Conservation (phyloP, 2,329 filamentous ascomycete genomes). For the Anisogramma anomala region DNA sequence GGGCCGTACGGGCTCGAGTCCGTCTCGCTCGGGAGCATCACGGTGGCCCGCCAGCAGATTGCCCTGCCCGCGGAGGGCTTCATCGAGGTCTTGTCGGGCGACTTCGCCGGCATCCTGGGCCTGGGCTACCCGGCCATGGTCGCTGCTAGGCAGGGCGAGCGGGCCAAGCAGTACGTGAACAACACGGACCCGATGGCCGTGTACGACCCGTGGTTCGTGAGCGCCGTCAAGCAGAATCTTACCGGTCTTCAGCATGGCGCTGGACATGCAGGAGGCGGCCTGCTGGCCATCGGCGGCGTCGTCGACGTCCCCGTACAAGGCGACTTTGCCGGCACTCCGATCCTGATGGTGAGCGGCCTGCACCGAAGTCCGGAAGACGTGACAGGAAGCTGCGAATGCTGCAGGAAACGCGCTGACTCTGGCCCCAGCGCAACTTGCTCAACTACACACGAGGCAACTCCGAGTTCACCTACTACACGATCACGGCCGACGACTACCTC, state of each 20-base stretch:
- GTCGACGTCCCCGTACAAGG: constrained; percentile 6
- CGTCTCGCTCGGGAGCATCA: constrained; percentile 5
- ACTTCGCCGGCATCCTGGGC: constrained; percentile 10
- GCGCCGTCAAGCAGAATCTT: constrained; percentile 5
- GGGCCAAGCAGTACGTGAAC: not conserved
- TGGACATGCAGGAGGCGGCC: constrained; percentile 8
- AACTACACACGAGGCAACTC: not conserved
- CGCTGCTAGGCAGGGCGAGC: constrained; percentile 1
- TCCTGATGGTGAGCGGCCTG: constrained; percentile 2
- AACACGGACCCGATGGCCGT: not conserved
- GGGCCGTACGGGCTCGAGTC: constrained; percentile 7
- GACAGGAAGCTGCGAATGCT: not conserved
- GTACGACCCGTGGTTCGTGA: constrained; percentile 11
- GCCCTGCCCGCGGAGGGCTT: constrained; percentile 5
- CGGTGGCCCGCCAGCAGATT: constrained; percentile 5
- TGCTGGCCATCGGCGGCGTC: constrained; percentile 6
- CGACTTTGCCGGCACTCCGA: constrained; percentile 3
- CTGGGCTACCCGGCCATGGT: constrained; percentile 10
- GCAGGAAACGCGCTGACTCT: too few species aligned
- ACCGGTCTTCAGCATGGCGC: constrained; percentile 10
- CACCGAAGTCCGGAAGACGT: not conserved
- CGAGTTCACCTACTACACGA: constrained; percentile 11
- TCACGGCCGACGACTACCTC: constrained; percentile 10
- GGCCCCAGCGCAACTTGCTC: constrained; percentile 1
- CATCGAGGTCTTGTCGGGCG: not conserved